Evolutionary conservation across 805 yeast genomes (phyloP), one percentile per base, ranked within the genome.

Genomic region (Candida maltosa): DNA sequence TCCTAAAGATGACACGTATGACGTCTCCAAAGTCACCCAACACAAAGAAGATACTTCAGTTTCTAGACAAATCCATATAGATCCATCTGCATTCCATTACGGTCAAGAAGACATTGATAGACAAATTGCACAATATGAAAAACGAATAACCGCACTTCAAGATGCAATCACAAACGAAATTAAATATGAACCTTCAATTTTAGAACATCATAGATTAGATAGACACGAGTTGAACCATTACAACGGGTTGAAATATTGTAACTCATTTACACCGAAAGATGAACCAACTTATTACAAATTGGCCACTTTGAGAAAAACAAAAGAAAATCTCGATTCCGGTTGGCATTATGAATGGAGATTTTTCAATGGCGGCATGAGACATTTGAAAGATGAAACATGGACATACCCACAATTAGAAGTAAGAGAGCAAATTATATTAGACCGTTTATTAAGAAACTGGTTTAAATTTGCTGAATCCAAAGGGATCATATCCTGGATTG

Each of bases 271-370:
- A 9, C 48, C 52, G 4, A 38, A 34, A 23, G 39, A 45, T 17
- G 59, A 69, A 19, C 54, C 61, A 5, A 65, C 67, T 29, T 60
- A 66, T 34, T 69, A 68, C 48, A 54, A 52, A 26, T 47, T 52
- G 46, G 60, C 62, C 2, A 44, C 57, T 3, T 42, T 59, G 23
- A 38, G 45, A 16, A 45, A 46, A 12, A 44, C 48, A 17, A 60
- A 57, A 32, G 52, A 51, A 36, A 40, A 58, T 21, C 54, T 50
- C 16, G 74, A 69, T 42, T 62, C 66, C 37, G 77, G 77, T 23
- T 68, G 69, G 51, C 83, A 78, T 48, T 73, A 75, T 42, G 84
- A 78, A 50, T 69, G 67, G 62, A 54, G 81, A 32, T 78, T 78
- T 40, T 78, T 74, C 58, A 69, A 69, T 43, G 82, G 80, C 12